Evolutionary conservation across 139 green algal genomes (phyloP), one percentile per base, ranked within the genome.

Genomic region (Chlamydomonas sphaeroides): DNA sequence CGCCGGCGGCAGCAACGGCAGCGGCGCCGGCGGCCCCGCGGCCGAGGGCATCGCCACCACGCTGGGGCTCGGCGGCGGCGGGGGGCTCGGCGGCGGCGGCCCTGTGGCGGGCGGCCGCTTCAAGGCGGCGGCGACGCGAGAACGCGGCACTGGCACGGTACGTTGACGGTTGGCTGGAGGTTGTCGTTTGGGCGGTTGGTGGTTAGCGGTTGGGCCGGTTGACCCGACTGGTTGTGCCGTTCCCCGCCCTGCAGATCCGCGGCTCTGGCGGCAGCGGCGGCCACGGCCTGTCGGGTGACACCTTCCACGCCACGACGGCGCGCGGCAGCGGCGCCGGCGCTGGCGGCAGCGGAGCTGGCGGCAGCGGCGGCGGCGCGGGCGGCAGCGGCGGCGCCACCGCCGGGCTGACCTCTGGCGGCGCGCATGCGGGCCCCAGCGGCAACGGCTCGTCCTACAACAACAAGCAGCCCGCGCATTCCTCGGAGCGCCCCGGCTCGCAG

Each of bases 41-140:
- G n/a, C 51, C 2, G 71, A 79, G 49, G 56, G 72, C 53, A 41
- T 39, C 26, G 72, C 38, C 26, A 79, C 72, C 56, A n/a, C n/a
- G n/a, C n/a, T n/a, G n/a, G n/a, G n/a, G n/a, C n/a, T n/a, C n/a
- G 51, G 71, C 51, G 72, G 72, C 72, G 57, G 72, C 56, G 38
- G 71, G 4, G 36, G 38, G 18, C 15, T 39, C 11, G 51, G 71
- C 53, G 56, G 49, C 71, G 62, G 71, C 51, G 35, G 51, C 51
- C 35, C 39, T 0, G 17, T 10, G 41, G 39, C 74, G 1, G 23
- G 23, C 56, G 41, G 74, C 18, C 39, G 74, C 30, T 80, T 59
- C 59, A 80, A 80, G 57, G 74, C 39, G 74, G 32, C 59, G n/a
- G 41, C 56, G 28, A 25, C 41, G 39, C 36, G 72, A 7, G 72